phyloP scores from a whole-genome alignment of 73 alveolate genomes.

The Diophrys appendiculata region DNA sequence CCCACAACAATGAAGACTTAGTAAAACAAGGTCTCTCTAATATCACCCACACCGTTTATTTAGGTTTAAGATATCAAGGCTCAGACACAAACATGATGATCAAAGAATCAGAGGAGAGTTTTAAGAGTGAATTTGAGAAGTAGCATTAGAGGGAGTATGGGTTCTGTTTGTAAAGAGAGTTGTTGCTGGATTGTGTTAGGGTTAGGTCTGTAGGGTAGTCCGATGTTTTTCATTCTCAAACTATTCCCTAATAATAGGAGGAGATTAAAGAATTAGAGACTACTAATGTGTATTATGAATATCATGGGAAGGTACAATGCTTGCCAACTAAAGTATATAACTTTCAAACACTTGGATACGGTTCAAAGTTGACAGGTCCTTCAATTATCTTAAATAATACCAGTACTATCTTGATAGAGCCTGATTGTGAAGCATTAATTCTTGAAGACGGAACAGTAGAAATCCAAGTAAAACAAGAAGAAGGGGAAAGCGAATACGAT shows the following conservation, averaged over 20 bases:
- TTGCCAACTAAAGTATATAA: slow-evolving; percentile 64
- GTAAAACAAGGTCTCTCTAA: slow-evolving; percentile 15
- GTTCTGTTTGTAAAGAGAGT: slow-evolving; percentile 56
- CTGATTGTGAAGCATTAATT: slow-evolving; percentile 41
- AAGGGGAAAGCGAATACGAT: not conserved
- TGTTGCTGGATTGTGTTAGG: slow-evolving; percentile 64
- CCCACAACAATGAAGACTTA: slow-evolving; percentile 23
- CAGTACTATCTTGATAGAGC: slow-evolving; percentile 74
- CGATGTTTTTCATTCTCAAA: not conserved
- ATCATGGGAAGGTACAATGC: slow-evolving; percentile 17
- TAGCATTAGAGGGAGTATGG: slow-evolving; percentile 79
- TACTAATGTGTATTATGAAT: slow-evolving; percentile 39
- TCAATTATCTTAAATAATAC: slow-evolving; percentile 73
- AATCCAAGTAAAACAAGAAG: not conserved
- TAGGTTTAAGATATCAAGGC: slow-evolving; percentile 78
- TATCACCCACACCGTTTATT: not conserved
- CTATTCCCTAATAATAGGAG: not conserved
- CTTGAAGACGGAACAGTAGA: slow-evolving; percentile 22
- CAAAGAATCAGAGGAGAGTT: slow-evolving; percentile 6
- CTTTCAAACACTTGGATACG: slow-evolving; percentile 48
- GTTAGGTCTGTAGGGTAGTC: slow-evolving; percentile 56
- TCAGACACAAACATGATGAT: slow-evolving; percentile 76
- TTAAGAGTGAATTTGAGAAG: slow-evolving; percentile 29
- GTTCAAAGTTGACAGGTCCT: slow-evolving; percentile 73
- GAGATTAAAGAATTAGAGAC: not conserved